Evolutionary conservation across 257 asterid species (phyloP).

Genomic region (Cruciata laevipes): DNA sequence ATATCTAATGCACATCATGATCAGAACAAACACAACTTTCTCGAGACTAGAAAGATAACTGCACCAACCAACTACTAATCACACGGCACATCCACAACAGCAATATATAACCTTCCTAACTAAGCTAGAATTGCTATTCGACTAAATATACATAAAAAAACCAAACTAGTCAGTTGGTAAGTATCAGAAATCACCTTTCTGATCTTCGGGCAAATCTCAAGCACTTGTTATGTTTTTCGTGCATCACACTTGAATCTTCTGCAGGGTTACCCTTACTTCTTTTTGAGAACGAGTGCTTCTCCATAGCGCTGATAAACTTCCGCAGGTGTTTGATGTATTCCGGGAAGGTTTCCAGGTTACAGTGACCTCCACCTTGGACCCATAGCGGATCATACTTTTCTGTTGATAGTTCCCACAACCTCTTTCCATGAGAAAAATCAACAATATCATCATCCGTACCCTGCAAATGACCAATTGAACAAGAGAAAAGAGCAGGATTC

Average conservation of each 20-base stretch:
- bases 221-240: slow-evolving; percentile 66
- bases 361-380: slow-evolving; percentile 98
- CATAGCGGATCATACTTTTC: slow-evolving; percentile 95
- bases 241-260: slow-evolving; percentile 33
- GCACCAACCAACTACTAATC: not conserved
- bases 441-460: slow-evolving; percentile 89
- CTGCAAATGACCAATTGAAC: slow-evolving; percentile 33
- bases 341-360: slow-evolving; percentile 90
- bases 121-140: slow-evolving; percentile 5
- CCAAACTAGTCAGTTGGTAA: not conserved
- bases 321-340: slow-evolving; percentile 82
- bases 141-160: not conserved
- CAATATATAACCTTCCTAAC: slow-evolving; percentile 3
- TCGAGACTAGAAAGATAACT: slow-evolving; percentile 15
- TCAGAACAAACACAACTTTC: slow-evolving; percentile 13
- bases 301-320: slow-evolving; percentile 80
- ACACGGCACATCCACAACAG: not conserved
- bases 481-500: not conserved
- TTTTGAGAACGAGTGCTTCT: slow-evolving; percentile 68
- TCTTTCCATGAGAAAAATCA: slow-evolving; percentile 87
- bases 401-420: slow-evolving; percentile 88
- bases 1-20: slow-evolving; percentile 17
- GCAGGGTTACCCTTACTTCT: slow-evolving; percentile 31
- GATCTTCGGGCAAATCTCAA: slow-evolving; percentile 62
- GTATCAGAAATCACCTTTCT: slow-evolving; percentile 7